Conservation (phyloP, 257 asterid genomes). For the Salvia miltiorrhiza region DNA sequence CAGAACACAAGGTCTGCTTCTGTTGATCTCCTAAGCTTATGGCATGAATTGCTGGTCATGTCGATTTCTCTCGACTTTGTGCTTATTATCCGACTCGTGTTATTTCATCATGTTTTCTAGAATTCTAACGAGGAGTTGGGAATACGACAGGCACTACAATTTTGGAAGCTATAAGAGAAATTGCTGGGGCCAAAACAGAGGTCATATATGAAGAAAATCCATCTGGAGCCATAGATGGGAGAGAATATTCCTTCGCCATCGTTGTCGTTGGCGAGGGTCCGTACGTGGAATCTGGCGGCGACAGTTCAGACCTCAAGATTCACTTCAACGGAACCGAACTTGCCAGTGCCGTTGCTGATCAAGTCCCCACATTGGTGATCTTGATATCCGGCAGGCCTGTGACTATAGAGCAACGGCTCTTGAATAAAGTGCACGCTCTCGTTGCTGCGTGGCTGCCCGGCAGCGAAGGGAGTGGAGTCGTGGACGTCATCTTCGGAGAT, state of each 20-base stretch:
- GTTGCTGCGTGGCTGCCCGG: slow-evolving; percentile 95
- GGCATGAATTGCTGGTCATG: neutral
- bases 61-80: neutral
- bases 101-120: neutral
- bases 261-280: slow-evolving; percentile 83
- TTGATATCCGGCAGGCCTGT: slow-evolving; percentile 80
- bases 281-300: slow-evolving; percentile 71
- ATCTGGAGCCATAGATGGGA: slow-evolving; percentile 30
- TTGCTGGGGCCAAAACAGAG: slow-evolving; percentile 50
- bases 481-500: slow-evolving; percentile 76
- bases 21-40: neutral
- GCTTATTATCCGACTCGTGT: neutral
- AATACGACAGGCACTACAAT: slow-evolving; percentile 59
- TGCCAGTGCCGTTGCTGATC: slow-evolving; percentile 40
- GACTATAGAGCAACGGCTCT: slow-evolving; percentile 43
- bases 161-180: slow-evolving; percentile 68
- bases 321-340: slow-evolving; percentile 58
- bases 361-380: slow-evolving; percentile 56
- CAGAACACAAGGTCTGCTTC: neutral
- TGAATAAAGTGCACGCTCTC: slow-evolving; percentile 62
- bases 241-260: slow-evolving; percentile 58
- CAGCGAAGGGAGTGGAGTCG: slow-evolving; percentile 66
- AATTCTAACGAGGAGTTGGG: neutral
- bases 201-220: slow-evolving; percentile 60
- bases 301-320: slow-evolving; percentile 54